A percentile compares a stretch with the other conserved stretches of the same genome.
Conservation (phyloP, 306 rosid genomes). For the Astragalus glycyphyllos region DNA sequence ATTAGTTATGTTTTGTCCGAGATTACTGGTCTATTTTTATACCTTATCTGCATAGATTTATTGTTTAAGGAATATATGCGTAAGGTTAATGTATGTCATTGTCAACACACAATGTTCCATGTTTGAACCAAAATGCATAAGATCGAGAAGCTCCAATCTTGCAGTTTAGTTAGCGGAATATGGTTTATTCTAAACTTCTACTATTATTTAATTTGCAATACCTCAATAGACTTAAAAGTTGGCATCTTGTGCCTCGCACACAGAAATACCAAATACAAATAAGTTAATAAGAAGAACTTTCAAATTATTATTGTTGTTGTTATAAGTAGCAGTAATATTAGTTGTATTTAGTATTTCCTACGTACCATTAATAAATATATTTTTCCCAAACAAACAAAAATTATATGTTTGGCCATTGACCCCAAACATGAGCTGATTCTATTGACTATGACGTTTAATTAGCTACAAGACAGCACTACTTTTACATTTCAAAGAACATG, state of each 20-base stretch:
- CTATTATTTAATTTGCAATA: neutral
- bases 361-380: constrained; percentile 7
- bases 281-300: neutral
- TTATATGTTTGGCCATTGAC: constrained; percentile 12
- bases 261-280: neutral
- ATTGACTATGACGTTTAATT: constrained; percentile 15
- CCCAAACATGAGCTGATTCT: constrained; percentile 28
- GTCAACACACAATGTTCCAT: neutral
- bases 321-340: neutral
- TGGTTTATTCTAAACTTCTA: neutral
- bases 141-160: neutral
- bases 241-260: neutral
- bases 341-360: neutral
- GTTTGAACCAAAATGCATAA: neutral
- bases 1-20: too few relatives aligned
- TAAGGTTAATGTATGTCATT: too few relatives aligned
- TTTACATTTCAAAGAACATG: constrained; percentile 8
- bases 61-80: too few relatives aligned
- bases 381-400: neutral
- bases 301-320: neutral
- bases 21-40: too few relatives aligned
- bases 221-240: neutral
- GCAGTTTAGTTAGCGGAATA: neutral
- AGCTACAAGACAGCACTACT: constrained; percentile 19
- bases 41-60: too few relatives aligned